These are phyloP conservation scores for Lipomyces yamanashiensis DNA, from an alignment of 805 yeast genomes.

Conservation along the genomic window DNA sequence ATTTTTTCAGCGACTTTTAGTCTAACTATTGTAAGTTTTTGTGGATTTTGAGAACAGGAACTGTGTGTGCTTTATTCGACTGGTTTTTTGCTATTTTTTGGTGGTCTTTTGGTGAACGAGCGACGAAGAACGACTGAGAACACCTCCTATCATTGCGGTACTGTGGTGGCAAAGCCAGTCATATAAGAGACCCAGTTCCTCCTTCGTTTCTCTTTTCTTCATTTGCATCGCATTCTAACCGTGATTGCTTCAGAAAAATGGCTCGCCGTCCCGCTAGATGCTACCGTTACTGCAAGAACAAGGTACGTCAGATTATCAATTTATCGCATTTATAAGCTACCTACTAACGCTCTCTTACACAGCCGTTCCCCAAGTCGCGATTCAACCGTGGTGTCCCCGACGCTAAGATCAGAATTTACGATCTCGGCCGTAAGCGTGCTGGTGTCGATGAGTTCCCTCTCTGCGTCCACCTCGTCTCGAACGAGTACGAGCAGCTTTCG, in stretches of 20 bases:
- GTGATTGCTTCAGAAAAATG: slow-evolving; percentile 59
- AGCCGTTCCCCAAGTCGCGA: slow-evolving; percentile 99
- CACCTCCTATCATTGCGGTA: not conserved
- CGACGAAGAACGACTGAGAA: too few species aligned
- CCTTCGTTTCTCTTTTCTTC: not conserved
- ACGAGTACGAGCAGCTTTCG: slow-evolving; percentile 98
- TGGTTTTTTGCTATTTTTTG: not conserved
- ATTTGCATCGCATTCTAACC: not conserved
- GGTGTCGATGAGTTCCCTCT: slow-evolving; percentile 99
- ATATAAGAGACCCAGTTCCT: not conserved
- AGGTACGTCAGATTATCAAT: slow-evolving; percentile 42
- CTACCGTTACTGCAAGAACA: slow-evolving; percentile 99
- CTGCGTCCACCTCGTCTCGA: slow-evolving; percentile 98
- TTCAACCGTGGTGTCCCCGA: slow-evolving; percentile 99
- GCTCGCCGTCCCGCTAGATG: slow-evolving; percentile 99
- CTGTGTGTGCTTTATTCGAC: not conserved
- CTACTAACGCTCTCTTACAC: not conserved
- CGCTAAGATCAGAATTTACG: slow-evolving; percentile 98
- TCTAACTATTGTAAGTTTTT: slow-evolving; percentile 9
- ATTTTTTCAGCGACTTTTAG: slow-evolving; percentile 6
- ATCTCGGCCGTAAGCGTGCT: slow-evolving; percentile 99
- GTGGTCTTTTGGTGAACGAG: not conserved
- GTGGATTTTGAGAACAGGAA: not conserved
- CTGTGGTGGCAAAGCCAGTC: not conserved
- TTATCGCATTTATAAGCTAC: not conserved